Base-by-base conservation (phyloP, 805 yeast genomes). In the Ascoidea tarda region DNA sequence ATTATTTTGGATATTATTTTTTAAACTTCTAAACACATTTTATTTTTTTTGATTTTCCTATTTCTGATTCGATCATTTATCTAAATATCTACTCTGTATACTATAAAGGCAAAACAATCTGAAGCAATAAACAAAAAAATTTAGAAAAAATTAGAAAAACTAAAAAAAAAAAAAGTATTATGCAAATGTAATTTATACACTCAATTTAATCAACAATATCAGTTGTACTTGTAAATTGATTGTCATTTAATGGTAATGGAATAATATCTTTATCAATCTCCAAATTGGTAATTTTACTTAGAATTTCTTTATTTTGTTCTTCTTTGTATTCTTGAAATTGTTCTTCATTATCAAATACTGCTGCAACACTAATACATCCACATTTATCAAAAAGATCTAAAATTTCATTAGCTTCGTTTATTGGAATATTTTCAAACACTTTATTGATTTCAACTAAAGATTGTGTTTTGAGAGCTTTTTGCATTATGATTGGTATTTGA, bases 341-440 rank as follows among this genome's bases (percentile, higher is more conserved):
- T 21, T 76, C 70, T 62, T 84, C 89, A 62, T 84, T 79, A 58
- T 86, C 93, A 52, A 85, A 66, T 45, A 83, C 67, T 0, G 84
- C 95, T 59, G 81, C 85, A 46, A 91, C 81, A 44, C 91, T 88
- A 61, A 91, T 81, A 38, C 88, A 89, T 8, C 87, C 89, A 61
- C 89, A 84, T 60, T 82, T 79, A 59, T 87, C 84, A 62, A 91
- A 82, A 50, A 79, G 64, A 55, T 82, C 90, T 58, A 91, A 75
- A 6, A 86, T 73, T 6, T 68, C 65, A 64, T 91, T 98, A 5
- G 96, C 96, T 46, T 87, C 90, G 8, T 75, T 84, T 4, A 90
- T 71, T 28, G 79, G 72, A 75, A 86, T 75, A 6, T 72, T 70
- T 1, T 83, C 91, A 65, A 91, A 87, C 1, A 87, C 91, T 59